Evolutionary conservation across 1,284 basidiomycete species (phyloP).

Genomic region (Melampsora abietis-canadensis): DNA sequence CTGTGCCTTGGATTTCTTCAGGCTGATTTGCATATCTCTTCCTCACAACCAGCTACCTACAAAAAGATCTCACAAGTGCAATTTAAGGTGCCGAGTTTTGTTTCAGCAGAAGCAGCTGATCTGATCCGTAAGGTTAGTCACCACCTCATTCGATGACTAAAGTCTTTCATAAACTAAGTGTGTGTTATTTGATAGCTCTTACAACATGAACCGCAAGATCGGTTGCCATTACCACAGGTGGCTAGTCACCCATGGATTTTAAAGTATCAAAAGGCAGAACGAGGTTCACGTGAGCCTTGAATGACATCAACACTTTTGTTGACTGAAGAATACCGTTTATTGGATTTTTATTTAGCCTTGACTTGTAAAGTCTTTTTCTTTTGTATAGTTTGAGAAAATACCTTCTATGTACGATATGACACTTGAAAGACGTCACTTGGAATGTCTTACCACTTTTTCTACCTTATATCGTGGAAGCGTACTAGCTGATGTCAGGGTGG

Average conservation of each 20-base stretch:
- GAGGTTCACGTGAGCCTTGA: constrained; percentile 18
- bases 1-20: not conserved
- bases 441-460: too few species aligned
- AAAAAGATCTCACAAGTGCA: constrained; percentile 78
- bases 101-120: constrained; percentile 67
- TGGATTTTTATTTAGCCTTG: too few species aligned
- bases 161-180: constrained; percentile 3
- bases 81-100: constrained; percentile 65
- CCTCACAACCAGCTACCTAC: constrained; percentile 67
- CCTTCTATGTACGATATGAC: too few species aligned
- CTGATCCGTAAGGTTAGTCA: constrained; percentile 63
- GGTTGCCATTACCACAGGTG: constrained; percentile 76
- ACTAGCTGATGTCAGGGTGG: too few species aligned
- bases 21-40: not conserved
- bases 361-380: too few species aligned
- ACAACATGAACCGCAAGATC: constrained; percentile 75
- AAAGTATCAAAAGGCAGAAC: constrained; percentile 60
- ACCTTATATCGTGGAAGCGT: too few species aligned
- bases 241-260: constrained; percentile 88
- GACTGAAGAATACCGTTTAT: too few species aligned
- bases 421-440: too few species aligned
- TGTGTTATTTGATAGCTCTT: constrained; percentile 65
- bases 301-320: not conserved
- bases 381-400: too few species aligned
- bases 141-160: constrained; percentile 47